phyloP scores from a whole-genome alignment of 2,329 filamentous ascomycete genomes.

The Exophiala phaeomuriformis region DNA sequence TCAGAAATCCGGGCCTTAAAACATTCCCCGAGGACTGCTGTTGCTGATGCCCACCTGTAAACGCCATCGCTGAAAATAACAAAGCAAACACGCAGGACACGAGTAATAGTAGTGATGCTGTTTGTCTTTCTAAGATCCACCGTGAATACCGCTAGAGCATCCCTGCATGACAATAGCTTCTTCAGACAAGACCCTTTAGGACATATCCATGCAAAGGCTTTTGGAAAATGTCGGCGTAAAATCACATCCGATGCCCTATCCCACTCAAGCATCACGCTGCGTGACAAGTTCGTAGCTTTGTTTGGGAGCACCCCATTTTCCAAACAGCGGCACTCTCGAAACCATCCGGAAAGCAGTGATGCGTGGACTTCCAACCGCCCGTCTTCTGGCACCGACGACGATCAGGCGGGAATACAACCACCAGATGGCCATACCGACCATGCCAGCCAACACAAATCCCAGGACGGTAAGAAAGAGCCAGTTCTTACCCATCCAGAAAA shows the following conservation, averaged over 20 bases:
- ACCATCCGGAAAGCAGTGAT: constrained; percentile 8
- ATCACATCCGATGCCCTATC: not conserved
- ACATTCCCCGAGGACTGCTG: no score
- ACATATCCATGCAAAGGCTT: no score
- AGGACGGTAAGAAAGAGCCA: constrained; percentile 49
- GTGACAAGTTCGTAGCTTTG: constrained; percentile 17
- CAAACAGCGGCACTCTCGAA: constrained; percentile 17
- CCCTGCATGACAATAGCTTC: no score
- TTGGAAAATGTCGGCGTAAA: not conserved
- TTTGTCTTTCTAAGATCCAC: no score
- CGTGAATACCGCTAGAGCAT: no score
- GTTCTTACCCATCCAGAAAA: constrained; percentile 58
- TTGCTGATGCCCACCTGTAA: no score
- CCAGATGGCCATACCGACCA: constrained; percentile 44
- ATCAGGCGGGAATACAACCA: constrained; percentile 45
- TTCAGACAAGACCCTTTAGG: no score
- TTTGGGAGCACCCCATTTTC: constrained; percentile 13
- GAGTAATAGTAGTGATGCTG: no score
- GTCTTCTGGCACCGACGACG: constrained; percentile 30
- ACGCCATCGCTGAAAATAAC: no score
- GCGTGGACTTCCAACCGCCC: constrained; percentile 10
- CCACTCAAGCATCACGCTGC: constrained; percentile 24
- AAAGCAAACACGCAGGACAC: no score
- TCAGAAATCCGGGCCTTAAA: no score
- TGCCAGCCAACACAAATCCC: constrained; percentile 44